Conservation (phyloP, 192 early-diverging fungal species). For the Lobosporangium transversale region DNA sequence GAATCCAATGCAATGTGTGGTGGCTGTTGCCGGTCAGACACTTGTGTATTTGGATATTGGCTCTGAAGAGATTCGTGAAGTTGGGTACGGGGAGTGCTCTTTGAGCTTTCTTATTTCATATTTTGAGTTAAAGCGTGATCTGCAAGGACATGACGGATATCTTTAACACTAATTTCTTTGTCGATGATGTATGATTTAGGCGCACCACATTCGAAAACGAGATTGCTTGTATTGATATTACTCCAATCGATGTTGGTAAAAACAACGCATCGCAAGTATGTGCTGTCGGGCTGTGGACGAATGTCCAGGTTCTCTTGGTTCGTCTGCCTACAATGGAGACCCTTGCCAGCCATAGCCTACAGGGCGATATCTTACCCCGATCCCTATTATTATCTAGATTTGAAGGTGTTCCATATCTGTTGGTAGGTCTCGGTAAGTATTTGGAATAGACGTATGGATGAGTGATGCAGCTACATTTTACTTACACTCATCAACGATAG, state of each 20-base stretch:
- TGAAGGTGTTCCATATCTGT: constrained; percentile 72
- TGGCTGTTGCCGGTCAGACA: constrained; percentile 63
- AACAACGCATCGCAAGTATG: constrained; percentile 52
- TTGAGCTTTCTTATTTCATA: neutral
- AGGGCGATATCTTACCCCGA: constrained; percentile 69
- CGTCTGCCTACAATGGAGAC: constrained; percentile 64
- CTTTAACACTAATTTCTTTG: neutral
- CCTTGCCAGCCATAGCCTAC: constrained; percentile 56
- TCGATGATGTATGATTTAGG: too few relatives aligned
- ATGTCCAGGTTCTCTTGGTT: constrained; percentile 68
- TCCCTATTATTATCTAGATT: constrained; percentile 73
- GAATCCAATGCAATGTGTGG: constrained; percentile 61
- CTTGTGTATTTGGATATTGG: constrained; percentile 70
- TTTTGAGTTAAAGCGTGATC: neutral
- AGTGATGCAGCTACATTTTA: too few relatives aligned
- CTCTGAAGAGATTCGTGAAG: constrained; percentile 43
- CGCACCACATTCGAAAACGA: constrained; percentile 67
- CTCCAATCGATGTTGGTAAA: constrained; percentile 46
- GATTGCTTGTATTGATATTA: constrained; percentile 81
- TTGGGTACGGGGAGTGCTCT: constrained; percentile 47
- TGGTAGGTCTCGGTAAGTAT: constrained; percentile 76
- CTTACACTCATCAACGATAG: too few relatives aligned
- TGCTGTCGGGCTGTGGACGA: constrained; percentile 83
- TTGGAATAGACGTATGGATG: neutral
- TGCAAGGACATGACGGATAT: neutral